Base-by-base conservation (phyloP, 2,329 filamentous ascomycete genomes). In the Cercospora citrullina region DNA sequence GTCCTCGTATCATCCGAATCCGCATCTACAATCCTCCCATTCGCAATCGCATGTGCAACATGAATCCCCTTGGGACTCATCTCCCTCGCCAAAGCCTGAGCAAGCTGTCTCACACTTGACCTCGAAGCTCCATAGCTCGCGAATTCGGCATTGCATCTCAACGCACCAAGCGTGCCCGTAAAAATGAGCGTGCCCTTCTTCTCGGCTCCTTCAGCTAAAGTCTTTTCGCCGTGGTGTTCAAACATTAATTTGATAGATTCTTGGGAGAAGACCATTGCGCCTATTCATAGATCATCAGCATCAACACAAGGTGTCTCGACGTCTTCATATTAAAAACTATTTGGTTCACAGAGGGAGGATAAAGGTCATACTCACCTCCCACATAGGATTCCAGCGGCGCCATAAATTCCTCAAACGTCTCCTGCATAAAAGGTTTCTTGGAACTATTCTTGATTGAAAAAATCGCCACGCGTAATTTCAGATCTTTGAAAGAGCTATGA, bases 161-260 rank as follows among this genome's bases (percentile, higher is more conserved):
- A 75, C 5, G 72, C 72, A 57, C 71, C 71, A 26, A 73, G 57
- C 0, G 85, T 87, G 0, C 85, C 85, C 0, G 85, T 87, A 72
- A 87, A 87, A 63, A 88, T 85, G 30, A 87, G 73, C 0, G 84
- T 87, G 1, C 85, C 85, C 69, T 87, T 87, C 78, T 87, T 87
- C 61, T 75, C 75, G 0, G 79, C 81, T 0, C 80, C 80, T 1
- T 85, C 81, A 6, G 79, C 73, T 2, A 87, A 79, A 0, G 79
- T 79, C 62, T 80, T 77, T 6, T 82, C 80, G 5, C 84, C 85
- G 63, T 87, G 83, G 66, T 87, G 83, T 1, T 79, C 81, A 69
- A 87, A 85, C 63, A 87, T 81, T 7, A 84, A 72, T 73, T 82
- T 84, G 55, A 87, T 66, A 1, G 81, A 79, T 71, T 86, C 82